A percentile compares a stretch with the other conserved stretches of the same genome.
phyloP scores from a whole-genome alignment of 441 rosid genomes.

The Gossypium davidsonii region DNA sequence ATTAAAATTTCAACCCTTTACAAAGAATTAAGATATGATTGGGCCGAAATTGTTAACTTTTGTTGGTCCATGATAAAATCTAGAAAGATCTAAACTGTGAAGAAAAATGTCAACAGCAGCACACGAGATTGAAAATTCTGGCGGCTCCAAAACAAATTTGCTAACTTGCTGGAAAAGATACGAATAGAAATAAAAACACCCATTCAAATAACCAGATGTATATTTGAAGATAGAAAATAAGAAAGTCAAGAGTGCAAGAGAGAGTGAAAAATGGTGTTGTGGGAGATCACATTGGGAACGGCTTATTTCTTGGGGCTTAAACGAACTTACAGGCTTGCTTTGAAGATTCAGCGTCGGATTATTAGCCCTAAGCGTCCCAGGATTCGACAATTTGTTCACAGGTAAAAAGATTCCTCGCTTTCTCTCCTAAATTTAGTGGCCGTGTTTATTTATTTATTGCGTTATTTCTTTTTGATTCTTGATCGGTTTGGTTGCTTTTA shows the following conservation, averaged over 20 bases:
- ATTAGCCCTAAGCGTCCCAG: constrained; percentile 52
- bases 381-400: constrained; percentile 51
- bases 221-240: not conserved
- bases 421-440: not conserved
- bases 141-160: not conserved
- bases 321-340: constrained; percentile 65
- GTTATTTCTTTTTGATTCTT: not conserved
- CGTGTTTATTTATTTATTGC: not conserved
- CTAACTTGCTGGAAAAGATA: constrained; percentile 24
- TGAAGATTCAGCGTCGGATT: constrained; percentile 64
- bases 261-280: constrained; percentile 56
- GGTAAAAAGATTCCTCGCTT: constrained; percentile 25
- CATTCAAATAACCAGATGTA: not conserved
- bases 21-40: too few species aligned
- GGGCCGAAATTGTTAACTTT: too few species aligned
- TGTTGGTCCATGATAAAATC: not conserved
- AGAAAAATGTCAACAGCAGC: constrained; percentile 6
- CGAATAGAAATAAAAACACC: not conserved
- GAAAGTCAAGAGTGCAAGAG: not conserved
- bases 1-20: too few species aligned
- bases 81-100: not conserved
- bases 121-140: constrained; percentile 21
- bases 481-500: not conserved
- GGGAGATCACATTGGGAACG: constrained; percentile 89
- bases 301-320: constrained; percentile 83